phyloP scores from a whole-genome alignment of 2,329 filamentous ascomycete genomes.

The Colletotrichum tropicale region DNA sequence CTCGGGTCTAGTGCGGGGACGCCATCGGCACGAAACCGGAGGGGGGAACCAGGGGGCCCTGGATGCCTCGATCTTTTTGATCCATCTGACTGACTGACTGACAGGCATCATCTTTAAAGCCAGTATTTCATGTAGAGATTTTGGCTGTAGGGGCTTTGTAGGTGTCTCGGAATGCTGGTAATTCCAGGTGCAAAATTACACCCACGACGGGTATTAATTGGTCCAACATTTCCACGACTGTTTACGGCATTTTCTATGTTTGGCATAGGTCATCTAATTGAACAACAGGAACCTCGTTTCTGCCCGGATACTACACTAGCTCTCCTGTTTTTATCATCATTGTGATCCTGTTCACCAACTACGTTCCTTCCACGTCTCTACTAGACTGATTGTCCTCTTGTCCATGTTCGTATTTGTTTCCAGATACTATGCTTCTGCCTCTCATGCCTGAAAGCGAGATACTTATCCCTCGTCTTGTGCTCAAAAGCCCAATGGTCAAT shows the following conservation, averaged over 20 bases:
- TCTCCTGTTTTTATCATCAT: not conserved
- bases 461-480: rapidly evolving
- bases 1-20: not conserved
- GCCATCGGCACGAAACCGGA: not conserved
- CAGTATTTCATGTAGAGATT: not conserved
- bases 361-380: not conserved
- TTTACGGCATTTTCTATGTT: not conserved
- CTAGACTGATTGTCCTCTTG: rapidly evolving
- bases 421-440: rapidly evolving
- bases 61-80: not conserved
- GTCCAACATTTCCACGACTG: rapidly evolving
- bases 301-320: rapidly evolving
- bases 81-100: not conserved
- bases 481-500: not conserved
- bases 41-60: not conserved
- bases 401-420: not conserved
- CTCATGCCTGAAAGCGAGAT: not conserved
- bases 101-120: not conserved
- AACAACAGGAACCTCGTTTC: not conserved
- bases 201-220: not conserved
- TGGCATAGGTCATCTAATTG: rapidly evolving
- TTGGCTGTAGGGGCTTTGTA: rapidly evolving
- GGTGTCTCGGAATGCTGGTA: not conserved
- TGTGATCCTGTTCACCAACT: not conserved
- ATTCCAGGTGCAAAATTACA: not conserved